These are phyloP conservation scores for Elsinoe fawcettii DNA, from an alignment of 2,329 filamentous ascomycete species.

Conservation along the genomic window DNA sequence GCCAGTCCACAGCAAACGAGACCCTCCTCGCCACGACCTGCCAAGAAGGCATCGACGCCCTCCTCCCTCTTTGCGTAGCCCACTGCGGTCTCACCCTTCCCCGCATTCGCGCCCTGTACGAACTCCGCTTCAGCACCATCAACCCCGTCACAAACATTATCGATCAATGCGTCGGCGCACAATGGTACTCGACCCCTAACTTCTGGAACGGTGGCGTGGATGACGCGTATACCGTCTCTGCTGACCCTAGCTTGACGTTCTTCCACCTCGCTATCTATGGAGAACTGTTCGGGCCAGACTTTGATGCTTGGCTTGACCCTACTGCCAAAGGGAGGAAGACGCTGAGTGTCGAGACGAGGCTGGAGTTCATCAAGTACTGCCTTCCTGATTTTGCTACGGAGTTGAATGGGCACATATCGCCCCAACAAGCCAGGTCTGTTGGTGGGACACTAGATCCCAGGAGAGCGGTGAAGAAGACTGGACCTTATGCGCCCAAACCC, in stretches of 20 bases:
- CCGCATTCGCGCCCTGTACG: conserved; percentile 27
- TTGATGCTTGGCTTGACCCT: conserved; percentile 22
- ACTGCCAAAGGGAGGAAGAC: neutral
- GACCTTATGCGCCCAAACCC: conserved; percentile 18
- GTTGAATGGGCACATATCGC: neutral
- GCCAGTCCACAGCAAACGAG: conserved; percentile 22
- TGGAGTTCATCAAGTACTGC: conserved; percentile 29
- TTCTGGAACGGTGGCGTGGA: conserved; percentile 30
- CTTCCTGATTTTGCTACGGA: conserved; percentile 23
- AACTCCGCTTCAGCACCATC: conserved; percentile 26
- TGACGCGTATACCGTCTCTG: conserved; percentile 25
- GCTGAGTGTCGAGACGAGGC: conserved; percentile 22
- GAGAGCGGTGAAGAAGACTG: conserved; percentile 18
- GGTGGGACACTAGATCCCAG: conserved; percentile 17
- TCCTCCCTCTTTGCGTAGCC: conserved; percentile 27
- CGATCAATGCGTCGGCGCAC: conserved; percentile 26
- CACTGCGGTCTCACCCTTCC: conserved; percentile 28
- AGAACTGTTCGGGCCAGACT: conserved; percentile 26
- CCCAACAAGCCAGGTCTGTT: neutral
- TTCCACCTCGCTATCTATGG: conserved; percentile 31
- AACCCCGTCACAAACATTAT: conserved; percentile 30
- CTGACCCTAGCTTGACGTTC: conserved; percentile 23
- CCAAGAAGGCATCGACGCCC: conserved; percentile 27
- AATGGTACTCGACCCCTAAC: conserved; percentile 22
- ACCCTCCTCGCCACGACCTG: conserved; percentile 18